These are phyloP conservation scores for Euphorbia tirucalli DNA, from an alignment of 345 rosid species.

Conservation along the genomic window DNA sequence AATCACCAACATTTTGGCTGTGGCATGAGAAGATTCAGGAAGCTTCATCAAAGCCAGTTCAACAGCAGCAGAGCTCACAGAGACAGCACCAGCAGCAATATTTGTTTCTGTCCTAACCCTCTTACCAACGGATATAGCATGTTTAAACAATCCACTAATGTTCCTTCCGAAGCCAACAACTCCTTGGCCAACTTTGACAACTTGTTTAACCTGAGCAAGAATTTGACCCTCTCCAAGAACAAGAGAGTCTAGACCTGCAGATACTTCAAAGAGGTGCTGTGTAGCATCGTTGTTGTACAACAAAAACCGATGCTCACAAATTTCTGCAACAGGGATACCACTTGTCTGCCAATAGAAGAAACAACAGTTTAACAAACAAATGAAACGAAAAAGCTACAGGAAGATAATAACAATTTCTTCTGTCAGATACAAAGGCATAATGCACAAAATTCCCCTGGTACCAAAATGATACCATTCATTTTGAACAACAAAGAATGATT, in stretches of 20 bases:
- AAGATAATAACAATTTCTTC: too few species aligned
- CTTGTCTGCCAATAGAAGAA: slow-evolving; percentile 44
- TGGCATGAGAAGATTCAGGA: slow-evolving; percentile 30
- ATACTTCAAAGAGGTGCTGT: slow-evolving; percentile 81
- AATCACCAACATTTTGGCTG: slow-evolving; percentile 44
- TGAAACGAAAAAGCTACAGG: not conserved
- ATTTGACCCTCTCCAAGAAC: slow-evolving; percentile 53
- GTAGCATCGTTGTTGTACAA: slow-evolving; percentile 87
- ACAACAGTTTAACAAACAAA: slow-evolving; percentile 7
- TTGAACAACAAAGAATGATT: too few species aligned
- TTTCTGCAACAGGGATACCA: slow-evolving; percentile 47
- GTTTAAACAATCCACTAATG: slow-evolving; percentile 48
- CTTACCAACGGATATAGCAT: slow-evolving; percentile 48
- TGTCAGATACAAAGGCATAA: too few species aligned
- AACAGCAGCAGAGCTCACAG: slow-evolving; percentile 51
- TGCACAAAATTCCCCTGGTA: too few species aligned
- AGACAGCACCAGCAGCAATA: slow-evolving; percentile 49
- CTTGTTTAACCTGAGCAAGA: slow-evolving; percentile 56
- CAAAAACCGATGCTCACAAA: slow-evolving; percentile 74
- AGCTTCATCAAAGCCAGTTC: slow-evolving; percentile 50
- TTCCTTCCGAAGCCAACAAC: slow-evolving; percentile 51
- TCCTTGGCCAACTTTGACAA: slow-evolving; percentile 51
- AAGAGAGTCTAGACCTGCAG: slow-evolving; percentile 79
- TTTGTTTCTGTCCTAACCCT: slow-evolving; percentile 50
- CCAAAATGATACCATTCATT: too few species aligned